Evolutionary conservation across 805 yeast species (phyloP).

Genomic region (Metschnikowia cubensis): DNA sequence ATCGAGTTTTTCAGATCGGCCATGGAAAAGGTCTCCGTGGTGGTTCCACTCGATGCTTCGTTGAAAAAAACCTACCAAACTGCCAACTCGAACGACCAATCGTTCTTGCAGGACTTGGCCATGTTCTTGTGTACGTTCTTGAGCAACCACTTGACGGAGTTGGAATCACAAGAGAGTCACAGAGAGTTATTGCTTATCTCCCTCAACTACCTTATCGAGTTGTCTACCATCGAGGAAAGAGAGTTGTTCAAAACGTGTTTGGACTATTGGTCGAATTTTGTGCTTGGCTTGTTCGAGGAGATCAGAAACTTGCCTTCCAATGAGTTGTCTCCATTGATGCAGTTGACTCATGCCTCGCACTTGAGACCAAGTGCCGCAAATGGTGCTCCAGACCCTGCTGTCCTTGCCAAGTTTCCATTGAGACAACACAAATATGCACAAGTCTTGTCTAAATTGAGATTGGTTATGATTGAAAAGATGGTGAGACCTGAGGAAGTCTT

Average conservation of each 20-base stretch:
- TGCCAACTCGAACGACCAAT: conserved; percentile 83
- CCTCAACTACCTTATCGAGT: conserved; percentile 75
- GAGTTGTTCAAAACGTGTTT: conserved; percentile 93
- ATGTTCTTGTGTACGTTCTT: conserved; percentile 86
- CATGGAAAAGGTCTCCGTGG: conserved; percentile 62
- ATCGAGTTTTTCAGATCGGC: conserved; percentile 67
- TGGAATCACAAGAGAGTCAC: conserved; percentile 51
- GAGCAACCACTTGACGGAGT: conserved; percentile 60
- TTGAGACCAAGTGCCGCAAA: conserved; percentile 44
- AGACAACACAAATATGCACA: conserved; percentile 82
- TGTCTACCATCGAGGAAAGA: conserved; percentile 90
- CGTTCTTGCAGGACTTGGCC: conserved; percentile 91
- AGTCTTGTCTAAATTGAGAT: conserved; percentile 75
- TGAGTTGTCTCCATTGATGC: conserved; percentile 74
- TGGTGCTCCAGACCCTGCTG: conserved; percentile 84
- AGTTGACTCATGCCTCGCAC: conserved; percentile 46
- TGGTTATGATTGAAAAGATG: conserved; percentile 96
- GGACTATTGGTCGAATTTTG: conserved; percentile 91
- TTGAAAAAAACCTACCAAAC: conserved; percentile 65
- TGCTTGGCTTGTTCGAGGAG: conserved; percentile 77
- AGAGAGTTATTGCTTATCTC: conserved; percentile 63
- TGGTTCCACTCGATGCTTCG: conserved; percentile 63
- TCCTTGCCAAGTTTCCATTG: conserved; percentile 72
- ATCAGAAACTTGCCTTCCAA: conserved; percentile 73
- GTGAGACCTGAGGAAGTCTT: conserved; percentile 98